These are phyloP conservation scores for Ceratobasidium sp. DNA, from an alignment of 1,284 basidiomycete species.

Conservation along the genomic window DNA sequence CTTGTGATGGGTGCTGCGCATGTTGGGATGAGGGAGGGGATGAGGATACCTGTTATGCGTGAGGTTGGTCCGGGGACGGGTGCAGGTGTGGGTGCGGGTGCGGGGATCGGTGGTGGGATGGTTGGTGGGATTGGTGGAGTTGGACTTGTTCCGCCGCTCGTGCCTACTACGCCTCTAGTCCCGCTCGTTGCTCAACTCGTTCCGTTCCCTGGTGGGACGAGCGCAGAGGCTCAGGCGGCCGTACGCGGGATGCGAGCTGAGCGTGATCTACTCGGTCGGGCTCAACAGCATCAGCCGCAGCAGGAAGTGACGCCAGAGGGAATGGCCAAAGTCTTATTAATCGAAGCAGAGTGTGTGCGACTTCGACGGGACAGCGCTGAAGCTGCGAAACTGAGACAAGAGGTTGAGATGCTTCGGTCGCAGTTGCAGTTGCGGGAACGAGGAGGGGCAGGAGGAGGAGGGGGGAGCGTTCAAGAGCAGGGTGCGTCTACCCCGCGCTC, in stretches of 20 bases:
- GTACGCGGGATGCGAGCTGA: conserved; percentile 40
- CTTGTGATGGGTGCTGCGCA: conserved; percentile 35
- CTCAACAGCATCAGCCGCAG: not conserved
- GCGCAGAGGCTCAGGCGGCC: conserved; percentile 12
- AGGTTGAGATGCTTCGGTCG: conserved; percentile 18
- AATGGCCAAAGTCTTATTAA: conserved; percentile 32
- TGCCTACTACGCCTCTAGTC: conserved; percentile 27
- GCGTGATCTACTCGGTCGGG: conserved; percentile 3
- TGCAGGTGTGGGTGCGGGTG: not conserved
- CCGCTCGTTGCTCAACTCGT: conserved; percentile 35
- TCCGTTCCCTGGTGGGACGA: conserved; percentile 4
- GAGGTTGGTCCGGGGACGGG: conserved; percentile 6
- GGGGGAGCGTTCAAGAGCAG: conserved; percentile 19
- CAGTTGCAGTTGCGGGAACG: conserved; percentile 21
- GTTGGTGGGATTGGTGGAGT: not conserved
- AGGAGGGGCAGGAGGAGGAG: not conserved
- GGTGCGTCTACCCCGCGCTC: conserved; percentile 37
- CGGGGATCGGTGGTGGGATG: not conserved
- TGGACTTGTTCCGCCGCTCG: conserved; percentile 33
- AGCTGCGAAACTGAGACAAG: conserved; percentile 23
- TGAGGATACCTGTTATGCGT: conserved; percentile 41
- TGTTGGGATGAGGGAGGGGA: conserved; percentile 17
- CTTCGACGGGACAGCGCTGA: conserved; percentile 33
- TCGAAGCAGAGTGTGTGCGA: conserved; percentile 35
- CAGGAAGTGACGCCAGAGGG: conserved; percentile 22